Evolutionary conservation across 2,329 filamentous ascomycete genomes (phyloP), one percentile per base, ranked within the genome.

Genomic region (Albophoma yamanashiensis): DNA sequence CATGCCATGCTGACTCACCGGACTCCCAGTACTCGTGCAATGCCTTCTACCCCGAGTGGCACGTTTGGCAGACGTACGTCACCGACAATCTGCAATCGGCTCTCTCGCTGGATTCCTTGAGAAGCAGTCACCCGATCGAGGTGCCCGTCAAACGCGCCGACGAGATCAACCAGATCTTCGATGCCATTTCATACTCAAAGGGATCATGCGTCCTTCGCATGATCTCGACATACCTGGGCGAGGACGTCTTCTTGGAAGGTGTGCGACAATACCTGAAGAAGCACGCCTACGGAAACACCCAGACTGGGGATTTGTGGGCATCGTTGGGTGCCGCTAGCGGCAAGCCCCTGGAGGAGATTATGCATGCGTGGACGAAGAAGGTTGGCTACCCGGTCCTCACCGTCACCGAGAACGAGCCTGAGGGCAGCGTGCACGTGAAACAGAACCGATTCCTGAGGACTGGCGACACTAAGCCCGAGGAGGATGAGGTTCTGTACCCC

Each of bases 151-250:
- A 96, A 82, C 88, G 89, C 61, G 92, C 92, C 36, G 92, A 96
- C 67, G 92, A 97, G 75, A 92, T 97, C 73, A 96, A 96, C 76
- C 92, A 97, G 77, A 97, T 97, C 67, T 97, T 97, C 68, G 93
- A 97, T 71, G 91, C 92, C 63, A 97, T 97, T 66, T 97, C 93
- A 1, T 97, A 97, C 76, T 92, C 91, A 60, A 97, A 97, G 79
- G 93, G 93, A 22, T 97, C 92, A 14, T 96, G 92, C 67, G 92
- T 97, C 40, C 82, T 97, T 62, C 89, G 93, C 70, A 97, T 97
- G 93, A 92, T 97, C 65, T 96, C 93, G 25, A 96, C 92, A 65
- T 95, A 96, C 69, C 80, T 97, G 31, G 93, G 93, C 57, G 93
- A 97, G 73, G 91, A 97, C 52, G 81, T 85, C 22, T 97, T 97